Base-by-base conservation (phyloP, 192 early-diverging fungal genomes). In the Pilobolus umbonatus region DNA sequence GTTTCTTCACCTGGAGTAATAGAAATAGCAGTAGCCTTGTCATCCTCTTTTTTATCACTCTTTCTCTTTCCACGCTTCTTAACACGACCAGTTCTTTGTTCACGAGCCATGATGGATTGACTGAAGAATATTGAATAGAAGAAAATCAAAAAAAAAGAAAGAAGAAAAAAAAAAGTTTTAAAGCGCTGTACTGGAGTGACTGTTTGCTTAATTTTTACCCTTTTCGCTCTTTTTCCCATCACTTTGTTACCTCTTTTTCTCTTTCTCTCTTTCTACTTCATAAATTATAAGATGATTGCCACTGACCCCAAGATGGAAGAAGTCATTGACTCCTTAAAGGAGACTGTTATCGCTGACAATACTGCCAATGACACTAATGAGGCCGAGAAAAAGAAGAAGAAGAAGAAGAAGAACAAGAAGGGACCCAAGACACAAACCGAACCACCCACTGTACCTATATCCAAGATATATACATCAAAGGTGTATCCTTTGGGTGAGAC, bases 401-500 rank as follows among this genome's bases (percentile, higher is more conserved):
- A 85, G 64, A 85, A 85, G 28, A 84, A 82, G 62, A 80, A 75
- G 62, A 81, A 77, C 60, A 87, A 85, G 72, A 80, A 79, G 56
- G 80, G 77, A 62, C 75, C 76, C 53, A 66, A 75, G 48, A 73
- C 72, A 3, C 88, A 90, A 57, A 82, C 85, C 0, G 80, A 82
- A 36, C 80, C 83, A 17, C 81, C 85, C 3, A 75, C 82, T 17
- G 80, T 88, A 44, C 93, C 94, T 2, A 80, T 99, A 5, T 81
- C 89, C 4, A 80, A 91, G 68, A 74, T 98, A 30, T 97, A 88
- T 74, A 75, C 81, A 38, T 78, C 85, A 71, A 74, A 77, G 53
- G 74, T 79, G 31, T 99, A 87, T 72, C 89, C 94, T 1, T 81
- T 78, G 29, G 95, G 95, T 55, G 82, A 96, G 72, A 71, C 88